These are phyloP conservation scores for Vicia faba DNA, from an alignment of 306 rosid genomes.

Conservation along the genomic window DNA sequence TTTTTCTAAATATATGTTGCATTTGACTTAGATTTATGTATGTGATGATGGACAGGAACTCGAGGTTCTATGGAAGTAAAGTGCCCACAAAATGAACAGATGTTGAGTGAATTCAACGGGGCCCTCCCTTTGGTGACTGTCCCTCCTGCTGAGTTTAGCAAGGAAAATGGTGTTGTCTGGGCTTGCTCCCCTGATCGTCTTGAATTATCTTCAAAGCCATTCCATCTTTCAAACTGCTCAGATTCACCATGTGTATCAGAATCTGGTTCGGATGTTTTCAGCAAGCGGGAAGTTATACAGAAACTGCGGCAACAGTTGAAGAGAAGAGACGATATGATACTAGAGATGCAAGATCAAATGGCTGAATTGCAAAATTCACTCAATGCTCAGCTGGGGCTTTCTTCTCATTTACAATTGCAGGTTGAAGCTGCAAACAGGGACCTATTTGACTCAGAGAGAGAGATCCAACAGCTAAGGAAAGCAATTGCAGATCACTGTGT, in stretches of 20 bases:
- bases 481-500: conserved; percentile 93
- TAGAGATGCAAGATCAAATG: conserved; percentile 98
- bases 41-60: conserved; percentile 53
- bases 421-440: conserved; percentile 77
- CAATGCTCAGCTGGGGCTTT: conserved; percentile 64
- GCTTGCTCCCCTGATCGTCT: conserved; percentile 85
- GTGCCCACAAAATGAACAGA: conserved; percentile 64
- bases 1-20: conserved; percentile 14
- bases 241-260: conserved; percentile 96
- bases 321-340: conserved; percentile 91
- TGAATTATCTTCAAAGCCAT: conserved; percentile 78
- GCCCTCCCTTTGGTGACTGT: conserved; percentile 81
- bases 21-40: conserved; percentile 6
- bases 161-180: conserved; percentile 84
- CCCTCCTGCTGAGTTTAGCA: conserved; percentile 70
- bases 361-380: conserved; percentile 75
- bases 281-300: conserved; percentile 90
- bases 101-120: conserved; percentile 57
- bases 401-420: conserved; percentile 79
- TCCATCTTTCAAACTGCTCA: conserved; percentile 85
- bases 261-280: conserved; percentile 90
- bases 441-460: conserved; percentile 76
- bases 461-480: conserved; percentile 87
- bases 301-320: conserved; percentile 91
- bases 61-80: conserved; percentile 58